Evolutionary conservation across 2,329 filamentous ascomycete genomes (phyloP).

Genomic region (Fusarium sp.): DNA sequence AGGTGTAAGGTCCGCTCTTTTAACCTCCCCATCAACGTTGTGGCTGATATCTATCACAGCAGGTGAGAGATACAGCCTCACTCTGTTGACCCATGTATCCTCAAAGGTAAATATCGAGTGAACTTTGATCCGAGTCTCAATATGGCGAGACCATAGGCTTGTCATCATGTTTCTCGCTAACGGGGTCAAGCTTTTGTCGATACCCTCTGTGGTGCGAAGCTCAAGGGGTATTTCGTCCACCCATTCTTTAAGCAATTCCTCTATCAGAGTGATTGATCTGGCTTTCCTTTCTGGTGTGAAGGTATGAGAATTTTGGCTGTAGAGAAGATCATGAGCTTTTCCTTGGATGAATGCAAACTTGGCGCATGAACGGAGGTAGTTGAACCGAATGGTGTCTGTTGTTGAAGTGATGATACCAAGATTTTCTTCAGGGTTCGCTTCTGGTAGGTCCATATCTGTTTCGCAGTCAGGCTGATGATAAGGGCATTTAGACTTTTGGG

Average conservation of each 20-base stretch:
- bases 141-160: slow-evolving; percentile 28
- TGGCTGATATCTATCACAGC: slow-evolving; percentile 28
- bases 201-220: neutral
- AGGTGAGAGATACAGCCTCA: slow-evolving; percentile 20
- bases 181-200: neutral
- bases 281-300: slow-evolving; percentile 8
- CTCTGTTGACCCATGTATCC: slow-evolving; percentile 21
- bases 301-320: slow-evolving; percentile 1
- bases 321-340: slow-evolving; percentile 28
- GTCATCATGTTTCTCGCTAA: neutral
- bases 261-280: neutral
- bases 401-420: slow-evolving; percentile 23
- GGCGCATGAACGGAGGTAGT: slow-evolving; percentile 20
- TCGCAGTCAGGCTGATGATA: slow-evolving; percentile 50
- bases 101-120: slow-evolving; percentile 34
- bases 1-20: slow-evolving; percentile 16
- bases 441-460: slow-evolving; percentile 46
- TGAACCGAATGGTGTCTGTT: slow-evolving; percentile 5
- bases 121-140: slow-evolving; percentile 28
- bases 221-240: slow-evolving; percentile 10
- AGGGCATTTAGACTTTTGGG: slow-evolving; percentile 46
- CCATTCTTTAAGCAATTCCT: slow-evolving; percentile 25
- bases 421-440: neutral
- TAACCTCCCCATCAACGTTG: slow-evolving; percentile 10
- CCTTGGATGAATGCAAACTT: slow-evolving; percentile 35